Percentiles rank a stretch among this genome's conserved stretches.
These are phyloP conservation scores for Myxozyma lipomycoides DNA, from an alignment of 805 yeast genomes.

Conservation along the genomic window DNA sequence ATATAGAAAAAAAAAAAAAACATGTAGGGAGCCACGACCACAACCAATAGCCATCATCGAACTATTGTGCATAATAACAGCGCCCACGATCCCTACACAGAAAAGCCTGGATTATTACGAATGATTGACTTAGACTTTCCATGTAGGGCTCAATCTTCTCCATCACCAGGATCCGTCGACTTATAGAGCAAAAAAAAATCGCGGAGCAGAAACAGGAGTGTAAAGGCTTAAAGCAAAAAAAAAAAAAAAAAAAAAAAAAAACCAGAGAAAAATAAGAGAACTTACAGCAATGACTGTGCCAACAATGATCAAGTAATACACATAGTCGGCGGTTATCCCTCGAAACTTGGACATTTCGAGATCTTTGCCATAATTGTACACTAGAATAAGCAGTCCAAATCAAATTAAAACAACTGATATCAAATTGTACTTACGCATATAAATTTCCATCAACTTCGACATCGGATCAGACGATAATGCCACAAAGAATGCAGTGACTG, in stretches of 20 bases:
- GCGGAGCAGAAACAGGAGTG: conserved; percentile 39
- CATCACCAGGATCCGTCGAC: conserved; percentile 36
- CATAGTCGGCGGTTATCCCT: conserved; percentile 29
- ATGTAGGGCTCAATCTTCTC: conserved; percentile 34
- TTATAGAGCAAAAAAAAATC: conserved; percentile 31
- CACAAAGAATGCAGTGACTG: conserved; percentile 28
- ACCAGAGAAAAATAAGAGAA: neutral
- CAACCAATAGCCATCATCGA: conserved; percentile 16
- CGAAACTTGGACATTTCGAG: conserved; percentile 29
- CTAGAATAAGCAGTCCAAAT: conserved; percentile 8
- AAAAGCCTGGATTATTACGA: conserved; percentile 16
- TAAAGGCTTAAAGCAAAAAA: neutral
- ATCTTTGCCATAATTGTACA: conserved; percentile 30
- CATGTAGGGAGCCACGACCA: conserved; percentile 30
- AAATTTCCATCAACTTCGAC: conserved; percentile 29
- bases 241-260: neutral
- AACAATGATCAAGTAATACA: conserved; percentile 27
- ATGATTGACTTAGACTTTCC: conserved; percentile 22
- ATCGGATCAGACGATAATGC: conserved; percentile 25
- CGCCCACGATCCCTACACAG: conserved; percentile 26
- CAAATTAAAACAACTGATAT: neutral
- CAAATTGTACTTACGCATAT: conserved; percentile 24
- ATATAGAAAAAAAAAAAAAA: neutral
- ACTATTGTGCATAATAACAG: conserved; percentile 24
- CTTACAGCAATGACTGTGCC: conserved; percentile 28